These are phyloP conservation scores for Epichloe aotearoae DNA, from an alignment of 2,329 filamentous ascomycete species.

Conservation along the genomic window DNA sequence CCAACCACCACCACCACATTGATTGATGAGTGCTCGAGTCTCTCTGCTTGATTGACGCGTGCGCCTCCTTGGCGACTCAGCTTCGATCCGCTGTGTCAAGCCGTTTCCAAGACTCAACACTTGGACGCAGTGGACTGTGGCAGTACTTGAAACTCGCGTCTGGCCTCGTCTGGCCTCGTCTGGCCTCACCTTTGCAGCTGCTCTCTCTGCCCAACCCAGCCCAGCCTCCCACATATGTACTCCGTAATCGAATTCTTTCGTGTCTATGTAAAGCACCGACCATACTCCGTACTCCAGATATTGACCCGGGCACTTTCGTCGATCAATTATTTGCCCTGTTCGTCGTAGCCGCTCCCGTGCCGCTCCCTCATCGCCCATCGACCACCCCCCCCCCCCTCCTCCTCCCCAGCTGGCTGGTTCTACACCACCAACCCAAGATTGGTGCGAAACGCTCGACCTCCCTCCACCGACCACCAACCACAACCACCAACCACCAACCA, in stretches of 20 bases:
- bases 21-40: background rate
- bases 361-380: no score
- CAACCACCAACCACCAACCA: background rate
- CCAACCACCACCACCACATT: background rate
- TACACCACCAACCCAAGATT: no score
- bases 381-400: fast-evolving
- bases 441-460: background rate
- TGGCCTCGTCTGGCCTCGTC: background rate
- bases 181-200: background rate
- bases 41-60: no score
- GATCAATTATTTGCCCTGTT: no score
- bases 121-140: background rate
- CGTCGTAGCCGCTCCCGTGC: no score
- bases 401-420: no score
- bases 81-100: background rate
- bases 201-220: no score
- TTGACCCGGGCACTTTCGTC: no score
- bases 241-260: background rate
- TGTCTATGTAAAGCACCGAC: no score
- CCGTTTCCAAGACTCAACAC: conserved; percentile 1
- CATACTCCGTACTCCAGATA: no score
- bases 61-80: background rate
- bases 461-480: background rate
- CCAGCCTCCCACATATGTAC: no score
- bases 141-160: background rate